A percentile compares a stretch with the other conserved stretches of the same genome.
phyloP scores from a whole-genome alignment of 371 early-diverging fungal genomes.

The Vairimorpha apis region DNA sequence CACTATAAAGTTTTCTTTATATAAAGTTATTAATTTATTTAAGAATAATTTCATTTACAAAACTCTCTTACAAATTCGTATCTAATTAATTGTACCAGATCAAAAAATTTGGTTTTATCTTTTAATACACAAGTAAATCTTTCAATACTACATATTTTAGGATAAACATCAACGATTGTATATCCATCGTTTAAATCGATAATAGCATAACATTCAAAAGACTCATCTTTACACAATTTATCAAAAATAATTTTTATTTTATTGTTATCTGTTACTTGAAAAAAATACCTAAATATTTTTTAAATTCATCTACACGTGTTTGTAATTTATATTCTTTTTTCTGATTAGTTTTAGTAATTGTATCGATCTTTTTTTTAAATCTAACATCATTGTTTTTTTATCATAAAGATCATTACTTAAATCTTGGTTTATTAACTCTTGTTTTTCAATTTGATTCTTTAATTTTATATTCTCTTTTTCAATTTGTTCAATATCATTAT shows the following conservation, averaged over 20 bases:
- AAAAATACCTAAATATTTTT: slow-evolving; percentile 44
- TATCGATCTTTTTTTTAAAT: slow-evolving; percentile 15
- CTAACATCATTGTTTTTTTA: slow-evolving; percentile 7
- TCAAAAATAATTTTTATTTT: slow-evolving; percentile 36
- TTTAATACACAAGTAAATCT: slow-evolving; percentile 21
- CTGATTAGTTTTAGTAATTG: slow-evolving; percentile 4
- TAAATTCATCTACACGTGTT: slow-evolving; percentile 7
- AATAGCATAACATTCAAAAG: slow-evolving; percentile 34
- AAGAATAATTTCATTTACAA: slow-evolving; percentile 9
- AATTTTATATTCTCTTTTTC: slow-evolving; percentile 32
- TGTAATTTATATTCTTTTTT: slow-evolving; percentile 20
- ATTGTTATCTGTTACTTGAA: slow-evolving; percentile 16
- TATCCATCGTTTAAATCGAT: slow-evolving; percentile 31
- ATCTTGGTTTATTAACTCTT: slow-evolving; percentile 13
- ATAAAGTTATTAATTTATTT: too few species aligned
- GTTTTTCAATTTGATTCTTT: slow-evolving; percentile 38
- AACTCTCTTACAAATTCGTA: slow-evolving; percentile 36
- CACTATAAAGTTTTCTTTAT: too few species aligned
- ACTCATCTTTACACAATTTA: slow-evolving; percentile 15
- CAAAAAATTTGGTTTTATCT: slow-evolving; percentile 27
- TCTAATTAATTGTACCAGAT: slow-evolving; percentile 24
- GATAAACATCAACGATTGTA: slow-evolving; percentile 30
- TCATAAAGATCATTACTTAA: slow-evolving; percentile 9
- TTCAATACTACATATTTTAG: slow-evolving; percentile 35
- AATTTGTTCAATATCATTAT: slow-evolving; percentile 3